Base-by-base conservation (phyloP, 176 grass and related monocot species). In the Ananas comosus region DNA sequence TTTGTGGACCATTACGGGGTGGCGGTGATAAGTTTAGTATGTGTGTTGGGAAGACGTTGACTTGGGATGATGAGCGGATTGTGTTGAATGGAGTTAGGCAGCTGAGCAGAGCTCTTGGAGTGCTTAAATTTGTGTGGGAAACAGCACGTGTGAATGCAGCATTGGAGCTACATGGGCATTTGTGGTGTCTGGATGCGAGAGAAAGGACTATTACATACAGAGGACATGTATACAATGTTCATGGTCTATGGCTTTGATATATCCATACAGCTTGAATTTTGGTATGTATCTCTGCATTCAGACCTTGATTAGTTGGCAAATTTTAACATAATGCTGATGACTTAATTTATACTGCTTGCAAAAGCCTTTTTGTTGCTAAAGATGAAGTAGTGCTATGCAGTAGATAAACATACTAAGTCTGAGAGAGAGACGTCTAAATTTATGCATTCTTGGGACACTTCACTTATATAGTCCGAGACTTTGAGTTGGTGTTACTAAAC, bases 51-150 rank as follows among this genome's bases (percentile, higher is more conserved):
- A 80, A 74, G 29, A 85, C 91, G 33, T 66, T 96, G 51, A 64
- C 70, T 13, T 53, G 50, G 0, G 18, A 57, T 24, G 72, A 86
- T 28, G 80, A 91, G 64, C 17, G 19, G 2, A 78, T 66, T 2
- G 70, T 91, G 64, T 76, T 70, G 88, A 70, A 69, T 42, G 57
- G 70, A 29, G 23, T 88, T 51, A 91, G 79, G 78, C 74, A 91
- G 75, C 73, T 96, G 17, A 81, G 82, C 76, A 83, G 57, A 4
- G 81, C 82, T 64, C 76, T 96, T 10, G 71, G 85, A 13, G 7
- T 96, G 12, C 83, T 91, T 17, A 64, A 80, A 57, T 91, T 96
- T 47, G 82, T 91, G 49, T 96, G 87, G 91, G 77, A 96, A 59
- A 86, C 82, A 1, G 80, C 84, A 3, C 58, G 9, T 64, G 19